phyloP scores from a whole-genome alignment of 345 rosid species.

The Syzygium aqueum region DNA sequence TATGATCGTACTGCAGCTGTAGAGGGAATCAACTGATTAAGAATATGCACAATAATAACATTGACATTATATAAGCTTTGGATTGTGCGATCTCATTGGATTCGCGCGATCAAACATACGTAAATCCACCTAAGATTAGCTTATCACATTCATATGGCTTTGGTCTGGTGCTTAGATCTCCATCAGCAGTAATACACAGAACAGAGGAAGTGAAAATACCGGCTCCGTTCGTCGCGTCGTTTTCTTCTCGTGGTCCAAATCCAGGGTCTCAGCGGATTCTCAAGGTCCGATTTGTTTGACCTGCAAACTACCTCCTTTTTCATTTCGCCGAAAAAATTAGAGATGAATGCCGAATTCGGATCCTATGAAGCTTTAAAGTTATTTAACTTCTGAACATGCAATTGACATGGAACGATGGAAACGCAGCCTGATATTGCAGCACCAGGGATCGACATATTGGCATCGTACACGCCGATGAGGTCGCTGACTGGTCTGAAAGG shows the following conservation, averaged over 20 bases:
- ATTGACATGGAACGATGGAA: not conserved
- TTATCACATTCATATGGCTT: not conserved
- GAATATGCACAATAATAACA: not conserved
- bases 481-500: slow-evolving; percentile 77
- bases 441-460: slow-evolving; percentile 78
- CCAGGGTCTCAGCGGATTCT: slow-evolving; percentile 61
- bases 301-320: not conserved
- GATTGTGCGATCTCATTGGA: not conserved
- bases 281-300: slow-evolving; percentile 31
- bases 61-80: not conserved
- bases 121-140: not conserved
- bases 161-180: slow-evolving; percentile 32
- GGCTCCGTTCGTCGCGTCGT: slow-evolving; percentile 79
- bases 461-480: slow-evolving; percentile 67
- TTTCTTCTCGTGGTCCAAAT: slow-evolving; percentile 91
- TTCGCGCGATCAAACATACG: not conserved
- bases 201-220: slow-evolving; percentile 39
- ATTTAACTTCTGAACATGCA: not conserved
- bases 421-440: slow-evolving; percentile 86
- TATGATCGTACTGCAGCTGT: not conserved
- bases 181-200: slow-evolving; percentile 56
- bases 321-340: not conserved
- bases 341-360: not conserved
- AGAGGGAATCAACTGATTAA: not conserved
- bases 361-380: not conserved